Evolutionary conservation across 257 asterid genomes (phyloP).

Genomic region (Coffea eugenioides): DNA sequence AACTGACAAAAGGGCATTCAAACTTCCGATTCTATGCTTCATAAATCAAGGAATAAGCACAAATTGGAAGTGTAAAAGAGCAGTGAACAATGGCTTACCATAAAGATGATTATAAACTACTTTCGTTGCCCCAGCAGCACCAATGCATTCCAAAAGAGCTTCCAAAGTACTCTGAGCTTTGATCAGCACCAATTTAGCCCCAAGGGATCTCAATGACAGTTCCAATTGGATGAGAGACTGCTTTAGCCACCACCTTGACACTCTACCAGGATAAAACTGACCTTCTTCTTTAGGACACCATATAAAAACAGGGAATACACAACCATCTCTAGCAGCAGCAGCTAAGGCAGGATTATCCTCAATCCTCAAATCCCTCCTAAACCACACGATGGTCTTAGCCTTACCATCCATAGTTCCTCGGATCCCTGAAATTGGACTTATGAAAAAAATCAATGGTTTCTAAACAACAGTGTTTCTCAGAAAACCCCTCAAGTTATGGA

Average conservation of each 20-base stretch:
- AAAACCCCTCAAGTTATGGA: neutral
- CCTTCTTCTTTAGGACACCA: constrained; percentile 96
- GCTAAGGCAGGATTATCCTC: constrained; percentile 96
- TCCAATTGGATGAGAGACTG: constrained; percentile 74
- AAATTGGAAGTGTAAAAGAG: neutral
- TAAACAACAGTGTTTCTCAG: neutral
- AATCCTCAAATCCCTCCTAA: constrained; percentile 93
- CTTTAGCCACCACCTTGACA: constrained; percentile 96
- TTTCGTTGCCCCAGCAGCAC: constrained; percentile 69
- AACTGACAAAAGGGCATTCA: neutral
- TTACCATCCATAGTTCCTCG: constrained; percentile 51
- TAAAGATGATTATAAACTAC: constrained; percentile 84
- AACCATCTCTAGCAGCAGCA: constrained; percentile 73
- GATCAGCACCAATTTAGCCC: constrained; percentile 68
- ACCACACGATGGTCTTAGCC: constrained; percentile 75
- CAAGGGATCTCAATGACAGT: constrained; percentile 75
- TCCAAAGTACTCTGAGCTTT: constrained; percentile 64
- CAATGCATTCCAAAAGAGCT: constrained; percentile 62
- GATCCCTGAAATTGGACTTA: constrained; percentile 12
- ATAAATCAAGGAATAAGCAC: neutral
- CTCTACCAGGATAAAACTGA: constrained; percentile 79
- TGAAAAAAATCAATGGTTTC: neutral
- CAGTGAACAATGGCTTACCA: constrained; percentile 38
- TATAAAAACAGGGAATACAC: constrained; percentile 69
- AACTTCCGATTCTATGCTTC: neutral